A percentile compares a stretch with the other conserved stretches of the same genome.
Evolutionary conservation across 2,329 filamentous ascomycete genomes (phyloP).

Genomic region (Talaromyces sp.): DNA sequence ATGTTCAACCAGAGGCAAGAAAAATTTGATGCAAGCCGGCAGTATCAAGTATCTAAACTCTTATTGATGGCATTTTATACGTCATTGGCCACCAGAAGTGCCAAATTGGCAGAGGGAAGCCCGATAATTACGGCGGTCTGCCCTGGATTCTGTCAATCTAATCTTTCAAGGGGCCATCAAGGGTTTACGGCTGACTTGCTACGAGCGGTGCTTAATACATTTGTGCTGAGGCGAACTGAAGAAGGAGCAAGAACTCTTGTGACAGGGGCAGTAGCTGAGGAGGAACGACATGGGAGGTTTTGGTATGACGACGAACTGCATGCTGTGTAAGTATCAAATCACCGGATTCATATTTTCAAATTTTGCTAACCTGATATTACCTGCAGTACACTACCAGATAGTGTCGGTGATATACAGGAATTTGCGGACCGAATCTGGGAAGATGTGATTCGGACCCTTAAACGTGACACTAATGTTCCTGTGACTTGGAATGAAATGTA

Average conservation of each 20-base stretch:
- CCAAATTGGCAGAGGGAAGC: neutral
- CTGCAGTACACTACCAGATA: neutral
- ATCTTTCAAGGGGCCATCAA: constrained; percentile 15
- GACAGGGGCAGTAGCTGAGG: neutral
- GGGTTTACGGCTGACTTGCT: constrained; percentile 3
- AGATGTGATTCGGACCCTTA: neutral
- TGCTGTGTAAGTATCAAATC: constrained; percentile 9
- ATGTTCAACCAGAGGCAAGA: constrained; percentile 7
- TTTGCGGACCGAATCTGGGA: neutral
- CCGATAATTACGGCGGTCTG: constrained; percentile 13
- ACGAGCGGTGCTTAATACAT: constrained; percentile 1
- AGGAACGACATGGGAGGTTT: constrained; percentile 9
- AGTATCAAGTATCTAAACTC: constrained; percentile 15
- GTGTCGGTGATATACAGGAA: neutral
- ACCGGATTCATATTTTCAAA: neutral
- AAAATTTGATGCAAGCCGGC: constrained; percentile 7
- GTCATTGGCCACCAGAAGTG: neutral
- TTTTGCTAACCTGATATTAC: neutral
- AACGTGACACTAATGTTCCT: neutral
- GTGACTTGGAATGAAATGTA: neutral
- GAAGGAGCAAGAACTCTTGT: constrained; percentile 16
- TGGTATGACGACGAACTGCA: constrained; percentile 15
- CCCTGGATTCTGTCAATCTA: constrained; percentile 15
- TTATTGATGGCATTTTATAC: constrained; percentile 2
- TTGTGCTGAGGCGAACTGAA: constrained; percentile 4